Percentiles rank a stretch among this genome's conserved stretches.
Evolutionary conservation across 2,329 filamentous ascomycete species (phyloP).

Genomic region (Penicillium crustosum): DNA sequence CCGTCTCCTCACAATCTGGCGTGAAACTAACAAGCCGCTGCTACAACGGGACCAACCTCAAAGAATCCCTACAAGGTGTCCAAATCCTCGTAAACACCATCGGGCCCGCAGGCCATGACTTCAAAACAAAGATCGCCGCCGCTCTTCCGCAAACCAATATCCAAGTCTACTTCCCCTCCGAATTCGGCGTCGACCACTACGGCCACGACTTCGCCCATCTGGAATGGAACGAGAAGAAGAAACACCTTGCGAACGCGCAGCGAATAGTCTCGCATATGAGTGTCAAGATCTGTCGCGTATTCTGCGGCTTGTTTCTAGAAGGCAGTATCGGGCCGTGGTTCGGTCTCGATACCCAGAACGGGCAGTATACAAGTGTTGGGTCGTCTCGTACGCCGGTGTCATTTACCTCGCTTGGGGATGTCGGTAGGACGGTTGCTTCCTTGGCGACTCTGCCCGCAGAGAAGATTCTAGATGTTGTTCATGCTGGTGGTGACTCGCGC

Average conservation of each 20-base stretch:
- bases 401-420: conserved; percentile 35
- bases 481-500: conserved; percentile 13
- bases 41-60: conserved; percentile 25
- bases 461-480: conserved; percentile 18
- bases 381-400: conserved; percentile 24
- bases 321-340: conserved; percentile 33
- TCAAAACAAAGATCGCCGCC: conserved; percentile 31
- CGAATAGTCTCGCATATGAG: conserved; percentile 12
- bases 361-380: conserved; percentile 34
- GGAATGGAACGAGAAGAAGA: conserved; percentile 13
- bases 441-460: conserved; percentile 21
- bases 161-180: conserved; percentile 37
- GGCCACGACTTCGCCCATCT: conserved; percentile 11
- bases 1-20: neutral
- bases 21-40: conserved; percentile 17
- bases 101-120: conserved; percentile 27
- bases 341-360: conserved; percentile 28
- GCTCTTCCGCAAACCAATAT: conserved; percentile 26
- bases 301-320: conserved; percentile 2
- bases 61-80: conserved; percentile 28
- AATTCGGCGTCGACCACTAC: conserved; percentile 42
- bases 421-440: conserved; percentile 32
- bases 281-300: conserved; percentile 4
- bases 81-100: conserved; percentile 36
- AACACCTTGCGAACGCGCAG: neutral